Percentiles rank a stretch among this genome's conserved stretches.
Conservation (phyloP, 805 yeast genomes). For the Saccharomycopsis vini region DNA sequence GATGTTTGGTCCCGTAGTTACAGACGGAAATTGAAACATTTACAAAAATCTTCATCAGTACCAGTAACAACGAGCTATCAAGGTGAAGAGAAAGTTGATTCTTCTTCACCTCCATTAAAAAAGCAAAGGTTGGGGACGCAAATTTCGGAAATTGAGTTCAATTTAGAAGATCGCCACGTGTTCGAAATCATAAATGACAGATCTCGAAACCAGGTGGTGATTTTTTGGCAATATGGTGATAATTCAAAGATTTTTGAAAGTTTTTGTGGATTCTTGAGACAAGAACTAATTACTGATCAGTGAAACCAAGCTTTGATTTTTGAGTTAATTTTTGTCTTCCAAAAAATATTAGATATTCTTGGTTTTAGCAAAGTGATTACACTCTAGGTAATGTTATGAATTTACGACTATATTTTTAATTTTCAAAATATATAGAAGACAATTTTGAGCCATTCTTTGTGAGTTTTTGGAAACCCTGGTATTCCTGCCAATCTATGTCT, state of each 20-base stretch:
- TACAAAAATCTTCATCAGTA: no score
- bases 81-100: neutral
- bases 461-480: no score
- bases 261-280: slow-evolving; percentile 13
- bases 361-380: no score
- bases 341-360: no score
- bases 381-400: no score
- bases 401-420: no score
- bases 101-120: neutral
- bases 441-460: no score
- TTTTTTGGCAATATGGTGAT: slow-evolving; percentile 17
- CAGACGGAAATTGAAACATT: slow-evolving; percentile 8
- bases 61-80: neutral
- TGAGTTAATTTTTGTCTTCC: no score
- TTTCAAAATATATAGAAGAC: no score
- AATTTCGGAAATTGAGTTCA: neutral
- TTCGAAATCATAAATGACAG: slow-evolving; percentile 4
- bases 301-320: no score
- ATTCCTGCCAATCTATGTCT: no score
- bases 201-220: neutral
- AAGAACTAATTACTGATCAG: no score
- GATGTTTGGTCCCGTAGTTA: slow-evolving; percentile 19
- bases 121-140: neutral
- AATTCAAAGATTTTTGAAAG: slow-evolving; percentile 15
- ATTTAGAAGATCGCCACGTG: neutral